Evolutionary conservation across 2,329 filamentous ascomycete species (phyloP).

Genomic region (Coniosporium tulheliwenetii): DNA sequence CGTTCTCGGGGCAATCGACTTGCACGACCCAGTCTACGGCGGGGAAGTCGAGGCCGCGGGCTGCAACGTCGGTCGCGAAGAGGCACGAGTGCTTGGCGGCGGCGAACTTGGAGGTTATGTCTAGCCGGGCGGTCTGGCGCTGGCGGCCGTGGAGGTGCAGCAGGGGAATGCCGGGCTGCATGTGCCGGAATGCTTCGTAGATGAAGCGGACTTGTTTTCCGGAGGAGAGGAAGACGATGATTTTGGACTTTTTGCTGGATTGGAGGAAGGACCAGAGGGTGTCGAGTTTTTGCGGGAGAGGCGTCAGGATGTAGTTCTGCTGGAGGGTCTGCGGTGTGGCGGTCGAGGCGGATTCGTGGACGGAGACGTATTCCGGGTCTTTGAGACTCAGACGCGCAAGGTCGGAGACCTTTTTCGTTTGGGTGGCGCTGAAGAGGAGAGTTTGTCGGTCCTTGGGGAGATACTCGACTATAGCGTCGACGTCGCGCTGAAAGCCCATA

Average conservation of each 20-base stretch:
- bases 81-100: slow-evolving; percentile 70
- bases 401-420: slow-evolving; percentile 88
- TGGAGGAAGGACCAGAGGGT: slow-evolving; percentile 88
- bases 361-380: slow-evolving; percentile 88
- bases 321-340: slow-evolving; percentile 75
- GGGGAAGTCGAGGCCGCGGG: slow-evolving; percentile 87
- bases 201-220: slow-evolving; percentile 95
- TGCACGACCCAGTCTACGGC: slow-evolving; percentile 99
- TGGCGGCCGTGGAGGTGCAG: slow-evolving; percentile 89
- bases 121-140: slow-evolving; percentile 75
- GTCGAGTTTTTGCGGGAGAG: slow-evolving; percentile 77
- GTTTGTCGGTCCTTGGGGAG: slow-evolving; percentile 77
- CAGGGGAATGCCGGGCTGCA: slow-evolving; percentile 86
- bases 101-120: slow-evolving; percentile 75
- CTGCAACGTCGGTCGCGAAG: slow-evolving; percentile 91
- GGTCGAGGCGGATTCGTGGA: slow-evolving; percentile 65
- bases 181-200: slow-evolving; percentile 80
- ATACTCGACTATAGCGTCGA: slow-evolving; percentile 88
- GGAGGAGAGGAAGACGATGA: slow-evolving; percentile 86
- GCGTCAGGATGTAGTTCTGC: slow-evolving; percentile 81
- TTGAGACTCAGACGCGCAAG: slow-evolving; percentile 74
- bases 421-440: slow-evolving; percentile 87
- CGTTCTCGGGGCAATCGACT: slow-evolving; percentile 89
- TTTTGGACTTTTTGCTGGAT: slow-evolving; percentile 81
- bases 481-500: slow-evolving; percentile 82